Evolutionary conservation across 441 rosid species (phyloP).

Genomic region (Jatropha podagrica): DNA sequence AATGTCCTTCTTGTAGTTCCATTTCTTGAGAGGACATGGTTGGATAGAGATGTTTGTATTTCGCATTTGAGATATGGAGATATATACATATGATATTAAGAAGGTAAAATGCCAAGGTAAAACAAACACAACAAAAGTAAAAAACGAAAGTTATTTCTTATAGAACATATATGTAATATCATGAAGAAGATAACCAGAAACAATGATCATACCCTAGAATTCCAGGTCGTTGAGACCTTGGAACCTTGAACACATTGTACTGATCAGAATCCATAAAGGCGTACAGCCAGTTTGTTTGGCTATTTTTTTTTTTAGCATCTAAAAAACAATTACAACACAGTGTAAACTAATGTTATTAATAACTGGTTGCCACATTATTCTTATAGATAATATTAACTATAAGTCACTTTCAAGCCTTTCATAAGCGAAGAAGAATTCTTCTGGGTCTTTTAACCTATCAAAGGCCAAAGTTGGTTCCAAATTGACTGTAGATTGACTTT

Average conservation of each 20-base stretch:
- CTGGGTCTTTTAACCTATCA: slow-evolving; percentile 58
- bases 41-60: slow-evolving; percentile 46
- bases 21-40: slow-evolving; percentile 37
- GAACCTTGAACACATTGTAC: slow-evolving; percentile 28
- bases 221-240: slow-evolving; percentile 65
- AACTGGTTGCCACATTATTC: background rate
- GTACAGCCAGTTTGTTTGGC: slow-evolving; percentile 57
- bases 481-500: slow-evolving; percentile 45
- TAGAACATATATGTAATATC: background rate
- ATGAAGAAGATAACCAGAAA: slow-evolving; percentile 9
- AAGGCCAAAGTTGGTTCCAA: slow-evolving; percentile 55
- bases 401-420: slow-evolving; percentile 64
- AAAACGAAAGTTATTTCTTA: background rate
- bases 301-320: slow-evolving; percentile 72
- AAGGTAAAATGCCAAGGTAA: background rate
- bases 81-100: background rate
- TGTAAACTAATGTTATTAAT: slow-evolving; percentile 7
- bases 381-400: slow-evolving; percentile 8
- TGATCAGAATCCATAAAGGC: slow-evolving; percentile 38
- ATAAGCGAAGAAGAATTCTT: slow-evolving; percentile 64
- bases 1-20: slow-evolving; percentile 21
- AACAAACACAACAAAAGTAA: slow-evolving; percentile 13
- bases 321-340: slow-evolving; percentile 17
- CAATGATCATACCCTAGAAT: slow-evolving; percentile 39
- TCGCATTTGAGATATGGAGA: slow-evolving; percentile 27